Evolutionary conservation across 2,329 filamentous ascomycete species (phyloP), one percentile per base, ranked within the genome.

Genomic region (Fonsecaea pedrosoi): DNA sequence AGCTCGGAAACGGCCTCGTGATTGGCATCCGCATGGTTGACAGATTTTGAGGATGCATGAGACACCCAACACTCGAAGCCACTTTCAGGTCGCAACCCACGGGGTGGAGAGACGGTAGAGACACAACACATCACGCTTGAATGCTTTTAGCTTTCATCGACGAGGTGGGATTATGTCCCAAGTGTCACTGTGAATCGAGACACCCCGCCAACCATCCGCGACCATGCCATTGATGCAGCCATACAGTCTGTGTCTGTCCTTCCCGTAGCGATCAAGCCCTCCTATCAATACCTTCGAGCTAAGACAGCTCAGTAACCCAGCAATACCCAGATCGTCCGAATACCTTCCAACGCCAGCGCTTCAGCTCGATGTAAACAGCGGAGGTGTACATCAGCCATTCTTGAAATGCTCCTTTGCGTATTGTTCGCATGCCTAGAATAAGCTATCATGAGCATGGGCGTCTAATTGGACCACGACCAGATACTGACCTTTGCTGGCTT

Each of bases 331-430:
- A 56, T 35, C 34, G 40, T 54, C 37, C 42, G n/a, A 60, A 21
- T 56, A 58, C 66, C 58, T 59, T 53, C 63, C 54, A 67, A 64
- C 65, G 61, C 65, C 66, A 38, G 54, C 66, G 64, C 64, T 67
- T 62, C 37, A 38, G 21, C 34, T 61, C 18, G 45, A 60, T 30
- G 50, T 60, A 64, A 35, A 54, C 48, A 64, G 40, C 62, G 53
- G n/a, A 55, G 21, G 55, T 34, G 35, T 21, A 45, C n/a, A n/a
- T 70, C 55, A 70, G 18, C 60, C 64, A 68, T 80, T 80, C 72
- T 81, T 82, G 77, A 96, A 96, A 80, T 98, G 92, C 79, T 98
- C 94, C 80, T 97, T 97, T 65, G 94, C 94, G 78, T 97, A 97
- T 80, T 97, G 94, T 77, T 93, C 90, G 81, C 90, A 93, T 58